phyloP scores from a whole-genome alignment of 1,284 basidiomycete genomes.

The Porphyrellus sp. region DNA sequence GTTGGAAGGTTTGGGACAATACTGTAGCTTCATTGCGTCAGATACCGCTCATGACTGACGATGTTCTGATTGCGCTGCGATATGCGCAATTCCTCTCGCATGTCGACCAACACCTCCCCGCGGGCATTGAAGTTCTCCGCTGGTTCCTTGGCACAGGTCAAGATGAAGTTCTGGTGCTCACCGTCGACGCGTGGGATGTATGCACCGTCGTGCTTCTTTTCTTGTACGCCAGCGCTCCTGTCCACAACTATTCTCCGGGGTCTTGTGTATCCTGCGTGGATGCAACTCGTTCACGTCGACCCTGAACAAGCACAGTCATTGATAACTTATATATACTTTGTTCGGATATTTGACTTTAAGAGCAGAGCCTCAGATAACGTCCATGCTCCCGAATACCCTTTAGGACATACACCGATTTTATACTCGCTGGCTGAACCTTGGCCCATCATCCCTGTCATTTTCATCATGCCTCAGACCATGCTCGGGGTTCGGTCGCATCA shows the following conservation, averaged over 20 bases:
- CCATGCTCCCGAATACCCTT: slow-evolving; percentile 48
- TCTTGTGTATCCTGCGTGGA: slow-evolving; percentile 73
- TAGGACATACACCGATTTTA: slow-evolving; percentile 64
- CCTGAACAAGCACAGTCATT: slow-evolving; percentile 41
- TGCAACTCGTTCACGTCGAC: slow-evolving; percentile 43
- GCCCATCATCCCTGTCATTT: too few species aligned
- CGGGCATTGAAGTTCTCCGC: slow-evolving; percentile 61
- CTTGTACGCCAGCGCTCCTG: slow-evolving; percentile 59
- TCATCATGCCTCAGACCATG: too few species aligned
- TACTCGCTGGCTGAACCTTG: slow-evolving; percentile 61
- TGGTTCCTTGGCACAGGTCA: slow-evolving; percentile 70
- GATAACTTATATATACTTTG: slow-evolving; percentile 54
- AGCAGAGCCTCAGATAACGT: slow-evolving; percentile 45
- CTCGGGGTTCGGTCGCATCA: background rate
- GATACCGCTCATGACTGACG: slow-evolving; percentile 53
- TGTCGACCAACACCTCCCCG: slow-evolving; percentile 69
- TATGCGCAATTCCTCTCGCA: slow-evolving; percentile 69
- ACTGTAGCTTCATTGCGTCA: slow-evolving; percentile 67
- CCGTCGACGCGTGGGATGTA: slow-evolving; percentile 61
- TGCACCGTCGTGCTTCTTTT: slow-evolving; percentile 59
- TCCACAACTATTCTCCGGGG: slow-evolving; percentile 70
- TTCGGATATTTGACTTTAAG: slow-evolving; percentile 58
- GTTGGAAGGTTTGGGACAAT: slow-evolving; percentile 77
- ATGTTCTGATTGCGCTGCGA: slow-evolving; percentile 51
- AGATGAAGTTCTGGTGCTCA: slow-evolving; percentile 56